Evolutionary conservation across 345 rosid genomes (phyloP).

Genomic region (Pistacia integerrima): DNA sequence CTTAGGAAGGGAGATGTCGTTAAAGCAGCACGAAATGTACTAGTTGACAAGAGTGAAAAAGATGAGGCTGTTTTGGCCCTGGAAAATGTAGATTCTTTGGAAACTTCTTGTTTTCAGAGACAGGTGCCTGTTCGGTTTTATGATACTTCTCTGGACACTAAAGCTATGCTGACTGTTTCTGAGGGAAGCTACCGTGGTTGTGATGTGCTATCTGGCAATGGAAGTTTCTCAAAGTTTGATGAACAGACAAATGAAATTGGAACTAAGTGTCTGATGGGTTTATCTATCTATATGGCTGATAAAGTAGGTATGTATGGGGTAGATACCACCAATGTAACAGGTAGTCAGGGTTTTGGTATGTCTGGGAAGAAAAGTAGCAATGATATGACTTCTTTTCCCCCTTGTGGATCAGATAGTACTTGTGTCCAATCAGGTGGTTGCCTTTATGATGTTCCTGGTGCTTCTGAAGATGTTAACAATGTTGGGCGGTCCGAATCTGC

Average conservation of each 20-base stretch:
- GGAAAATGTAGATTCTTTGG: slow-evolving; percentile 21
- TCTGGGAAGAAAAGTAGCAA: slow-evolving; percentile 18
- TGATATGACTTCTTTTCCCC: slow-evolving; percentile 24
- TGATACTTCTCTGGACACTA: slow-evolving; percentile 36
- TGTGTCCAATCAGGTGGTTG: slow-evolving; percentile 28
- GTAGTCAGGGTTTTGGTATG: slow-evolving; percentile 21
- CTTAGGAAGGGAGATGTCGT: slow-evolving; percentile 77
- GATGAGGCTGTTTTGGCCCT: slow-evolving; percentile 28
- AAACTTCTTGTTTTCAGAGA: slow-evolving; percentile 21
- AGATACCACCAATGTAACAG: slow-evolving; percentile 27
- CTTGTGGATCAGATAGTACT: slow-evolving; percentile 31
- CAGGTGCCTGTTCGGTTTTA: slow-evolving; percentile 21
- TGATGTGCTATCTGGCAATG: slow-evolving; percentile 40
- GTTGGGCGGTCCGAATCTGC: slow-evolving; percentile 28
- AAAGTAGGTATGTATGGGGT: slow-evolving; percentile 19
- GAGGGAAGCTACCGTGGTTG: slow-evolving; percentile 36
- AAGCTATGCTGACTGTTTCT: slow-evolving; percentile 45
- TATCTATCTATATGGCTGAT: slow-evolving; percentile 24
- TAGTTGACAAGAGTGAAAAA: slow-evolving; percentile 27
- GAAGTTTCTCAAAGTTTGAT: slow-evolving; percentile 35
- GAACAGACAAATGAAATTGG: slow-evolving; percentile 21
- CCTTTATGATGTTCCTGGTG: slow-evolving; percentile 19
- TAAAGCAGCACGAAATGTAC: slow-evolving; percentile 52
- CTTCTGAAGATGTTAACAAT: slow-evolving; percentile 32
- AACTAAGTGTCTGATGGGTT: slow-evolving; percentile 27